Evolutionary conservation across 2,329 filamentous ascomycete species (phyloP).

Genomic region (Chrysosporium keratinophilum): DNA sequence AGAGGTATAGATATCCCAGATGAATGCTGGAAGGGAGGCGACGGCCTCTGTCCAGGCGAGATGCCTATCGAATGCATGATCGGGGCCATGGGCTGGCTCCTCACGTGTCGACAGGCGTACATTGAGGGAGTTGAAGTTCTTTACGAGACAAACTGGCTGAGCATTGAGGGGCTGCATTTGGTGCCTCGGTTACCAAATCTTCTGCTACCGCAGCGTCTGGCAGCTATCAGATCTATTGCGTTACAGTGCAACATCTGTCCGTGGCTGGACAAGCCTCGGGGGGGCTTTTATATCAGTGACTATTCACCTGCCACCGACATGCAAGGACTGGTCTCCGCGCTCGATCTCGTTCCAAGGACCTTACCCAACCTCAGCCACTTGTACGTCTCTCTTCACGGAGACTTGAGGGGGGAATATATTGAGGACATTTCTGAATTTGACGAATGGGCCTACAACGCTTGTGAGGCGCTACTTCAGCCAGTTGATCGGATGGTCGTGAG

Average conservation of each 20-base stretch:
- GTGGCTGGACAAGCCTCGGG: neutral
- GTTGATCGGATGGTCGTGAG: conserved; percentile 6
- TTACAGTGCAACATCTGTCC: conserved; percentile 10
- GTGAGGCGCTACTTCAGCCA: conserved; percentile 4
- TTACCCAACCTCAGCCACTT: conserved; percentile 8
- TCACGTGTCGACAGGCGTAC: conserved; percentile 26
- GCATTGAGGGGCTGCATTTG: conserved; percentile 16
- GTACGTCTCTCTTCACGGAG: conserved; percentile 5
- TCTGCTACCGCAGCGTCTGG: conserved; percentile 8
- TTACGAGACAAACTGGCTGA: conserved; percentile 24
- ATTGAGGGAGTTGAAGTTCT: conserved; percentile 24
- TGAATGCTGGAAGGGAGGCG: neutral
- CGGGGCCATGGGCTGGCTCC: conserved; percentile 19
- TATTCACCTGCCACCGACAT: conserved; percentile 6
- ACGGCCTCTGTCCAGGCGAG: neutral
- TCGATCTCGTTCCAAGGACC: conserved; percentile 7
- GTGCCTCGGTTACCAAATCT: conserved; percentile 6
- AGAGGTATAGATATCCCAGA: neutral
- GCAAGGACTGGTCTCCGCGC: conserved; percentile 5
- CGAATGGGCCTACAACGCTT: conserved; percentile 1
- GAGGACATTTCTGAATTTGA: no score
- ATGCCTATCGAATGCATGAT: neutral
- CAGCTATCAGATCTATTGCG: conserved; percentile 6
- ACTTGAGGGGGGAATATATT: neutral
- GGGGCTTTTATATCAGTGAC: neutral